Base-by-base conservation (phyloP, 2,329 filamentous ascomycete genomes). In the Shiraia bambusicola region DNA sequence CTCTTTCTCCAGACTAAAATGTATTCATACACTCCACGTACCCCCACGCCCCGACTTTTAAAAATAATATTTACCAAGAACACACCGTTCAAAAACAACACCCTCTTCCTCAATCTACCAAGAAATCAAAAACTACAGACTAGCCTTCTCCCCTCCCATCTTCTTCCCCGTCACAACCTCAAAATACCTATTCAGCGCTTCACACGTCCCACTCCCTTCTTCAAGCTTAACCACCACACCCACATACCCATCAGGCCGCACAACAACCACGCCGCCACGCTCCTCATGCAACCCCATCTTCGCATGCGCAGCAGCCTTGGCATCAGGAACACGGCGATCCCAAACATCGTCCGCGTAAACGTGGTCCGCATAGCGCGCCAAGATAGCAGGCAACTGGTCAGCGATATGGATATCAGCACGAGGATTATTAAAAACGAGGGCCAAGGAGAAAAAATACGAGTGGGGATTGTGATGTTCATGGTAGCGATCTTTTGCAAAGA, bases 381-480 rank as follows among this genome's bases (percentile, higher is more conserved):
- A 76, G 2, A 87, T 60, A 14, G 76, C 74, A 0, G 91, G 91
- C 2, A 92, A 76, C 52, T 88, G 79, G 26, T 80, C 76, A 2
- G 77, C 72, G 46, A 95, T 86, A 61, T 92, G 86, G 43, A 95
- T 79, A n/a, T 79, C 71, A 28, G 79, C 74, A 47, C 88, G 79
- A 37, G 76, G 76, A 0, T 80, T 76, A 10, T 87, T 83, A 63
- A 94, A 86, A 49, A 95, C 75, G 28, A 87, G 83, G 59, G 82
- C 87, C 41, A 95, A 67, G 1, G 87, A 88, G 72, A 87, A 91
- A 72, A 95, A 90, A 32, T 76, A 73, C 52, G 84, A 88, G 70
- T 95, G 89, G 0, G 91, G 91, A 69, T 90, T 91, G 71, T 95
- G 82, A 28, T 75, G 79, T 70, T 95, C 89, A 69, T 91, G 88